A percentile compares a stretch with the other conserved stretches of the same genome.
Conservation (phyloP, 345 rosid species). For the Eucalyptus cloeziana region DNA sequence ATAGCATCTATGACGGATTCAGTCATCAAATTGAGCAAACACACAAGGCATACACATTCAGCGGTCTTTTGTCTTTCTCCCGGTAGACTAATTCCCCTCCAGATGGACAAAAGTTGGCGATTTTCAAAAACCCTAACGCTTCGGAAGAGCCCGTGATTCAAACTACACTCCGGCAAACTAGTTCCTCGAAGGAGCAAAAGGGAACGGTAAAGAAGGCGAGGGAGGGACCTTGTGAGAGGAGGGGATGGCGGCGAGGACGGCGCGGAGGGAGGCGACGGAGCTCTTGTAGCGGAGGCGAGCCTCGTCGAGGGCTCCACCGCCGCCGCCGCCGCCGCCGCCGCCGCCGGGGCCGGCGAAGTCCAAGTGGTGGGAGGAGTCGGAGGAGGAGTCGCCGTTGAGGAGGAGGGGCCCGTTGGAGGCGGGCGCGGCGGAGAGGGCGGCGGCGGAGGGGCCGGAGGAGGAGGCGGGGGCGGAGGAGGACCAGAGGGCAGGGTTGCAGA, state of each 20-base stretch:
- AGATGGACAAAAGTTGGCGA: not conserved
- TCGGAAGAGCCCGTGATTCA: not conserved
- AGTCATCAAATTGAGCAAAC: not conserved
- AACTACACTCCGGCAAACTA: not conserved
- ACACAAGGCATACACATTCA: not conserved
- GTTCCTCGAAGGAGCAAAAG: not conserved
- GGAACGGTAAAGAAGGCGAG: not conserved
- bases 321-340: conserved; percentile 45
- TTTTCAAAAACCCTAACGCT: not conserved
- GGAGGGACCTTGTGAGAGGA: conserved; percentile 51
- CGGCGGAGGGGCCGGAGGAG: conserved; percentile 18
- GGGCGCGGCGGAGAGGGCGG: not conserved
- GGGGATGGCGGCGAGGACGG: conserved; percentile 71
- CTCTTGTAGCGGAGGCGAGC: conserved; percentile 75
- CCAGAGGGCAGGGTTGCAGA: conserved; percentile 84
- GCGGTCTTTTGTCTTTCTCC: not conserved
- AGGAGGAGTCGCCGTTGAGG: conserved; percentile 24
- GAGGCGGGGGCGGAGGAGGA: conserved; percentile 27
- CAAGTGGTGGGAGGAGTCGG: conserved; percentile 37
- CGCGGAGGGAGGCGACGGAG: conserved; percentile 84
- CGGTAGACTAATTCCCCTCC: not conserved
- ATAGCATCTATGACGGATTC: not conserved
- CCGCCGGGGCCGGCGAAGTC: conserved; percentile 18
- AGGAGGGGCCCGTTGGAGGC: conserved; percentile 10
- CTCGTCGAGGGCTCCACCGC: conserved; percentile 66